Evolutionary conservation across 164 flowering plant species (phyloP), one percentile per base, ranked within the genome.

Genomic region (Kalanchoe fedtschenkoi): DNA sequence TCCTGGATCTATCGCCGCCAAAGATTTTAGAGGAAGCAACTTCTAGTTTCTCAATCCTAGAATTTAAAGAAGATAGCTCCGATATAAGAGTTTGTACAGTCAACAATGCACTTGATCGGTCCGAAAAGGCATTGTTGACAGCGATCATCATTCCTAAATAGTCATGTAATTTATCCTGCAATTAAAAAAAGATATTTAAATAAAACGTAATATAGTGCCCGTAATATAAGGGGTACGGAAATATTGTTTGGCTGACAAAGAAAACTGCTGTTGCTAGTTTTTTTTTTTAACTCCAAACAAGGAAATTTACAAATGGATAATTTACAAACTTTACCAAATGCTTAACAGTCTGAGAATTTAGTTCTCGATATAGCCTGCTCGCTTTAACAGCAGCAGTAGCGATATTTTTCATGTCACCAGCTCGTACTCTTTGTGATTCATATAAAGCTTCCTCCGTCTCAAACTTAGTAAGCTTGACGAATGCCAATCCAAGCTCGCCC

Each of bases 361-460:
- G 69, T 64, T 81, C 99, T 57, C 96, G 77, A 66, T 83, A 83
- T 19, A 89, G 73, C 78, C 99, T 85, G 75, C 99, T 91, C 8
- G 86, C 95, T 80, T 89, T 91, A 37, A 95, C 91, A 66, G 97
- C 80, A 62, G 96, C 90, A 30, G 99, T 95, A 0, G 97, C 99
- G 64, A 91, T 75, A 70, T 58, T 70, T 72, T 83, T 95, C 80
- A 79, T 76, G 61, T 85, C 91, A 63, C 79, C 68, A 19, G 89
- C 89, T 29, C 86, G 72, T 34, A 64, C 69, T 74, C 84, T 83
- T 73, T 95, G 99, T 15, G 88, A 72, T 65, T 82, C 74, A 53
- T 70, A 70, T 32, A 74, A 28, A 11, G 93, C 89, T 68, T 79
- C 79, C 75, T 86, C 96, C 2, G 77, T 84, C 76, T 95, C 99